These are phyloP conservation scores for Flammula alnicola DNA, from an alignment of 1,284 basidiomycete genomes.

Conservation along the genomic window DNA sequence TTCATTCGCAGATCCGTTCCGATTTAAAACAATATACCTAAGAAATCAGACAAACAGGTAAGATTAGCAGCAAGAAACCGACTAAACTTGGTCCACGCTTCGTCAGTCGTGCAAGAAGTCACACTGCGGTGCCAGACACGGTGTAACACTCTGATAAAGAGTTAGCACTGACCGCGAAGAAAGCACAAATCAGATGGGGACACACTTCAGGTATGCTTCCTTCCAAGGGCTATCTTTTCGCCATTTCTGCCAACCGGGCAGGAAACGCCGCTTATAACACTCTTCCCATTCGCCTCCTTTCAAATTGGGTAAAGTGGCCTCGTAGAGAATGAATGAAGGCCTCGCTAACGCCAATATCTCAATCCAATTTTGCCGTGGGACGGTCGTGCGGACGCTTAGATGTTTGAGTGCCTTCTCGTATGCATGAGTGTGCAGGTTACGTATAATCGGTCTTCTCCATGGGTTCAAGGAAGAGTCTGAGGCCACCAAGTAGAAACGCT, in stretches of 20 bases:
- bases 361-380: constrained; percentile 77
- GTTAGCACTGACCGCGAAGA: neutral
- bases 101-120: constrained; percentile 73
- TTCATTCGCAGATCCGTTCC: constrained; percentile 74
- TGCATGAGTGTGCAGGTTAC: constrained; percentile 48
- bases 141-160: constrained; percentile 52
- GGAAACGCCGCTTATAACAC: constrained; percentile 67
- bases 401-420: constrained; percentile 60
- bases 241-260: constrained; percentile 74
- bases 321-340: constrained; percentile 64
- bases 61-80: constrained; percentile 11
- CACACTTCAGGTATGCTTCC: constrained; percentile 63
- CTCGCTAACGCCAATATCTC: constrained; percentile 66
- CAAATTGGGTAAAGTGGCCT: constrained; percentile 69
- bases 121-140: constrained; percentile 68
- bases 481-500: constrained; percentile 54
- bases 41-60: constrained; percentile 20
- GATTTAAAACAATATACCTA: constrained; percentile 75
- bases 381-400: constrained; percentile 59
- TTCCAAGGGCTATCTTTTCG: constrained; percentile 67
- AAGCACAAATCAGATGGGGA: constrained; percentile 6
- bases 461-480: constrained; percentile 71
- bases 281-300: constrained; percentile 71
- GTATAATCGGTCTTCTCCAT: constrained; percentile 71
- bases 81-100: constrained; percentile 78